A percentile compares a stretch with the other conserved stretches of the same genome.
Conservation (phyloP, 331 rosid genomes). For the Prunus yedoensis region DNA sequence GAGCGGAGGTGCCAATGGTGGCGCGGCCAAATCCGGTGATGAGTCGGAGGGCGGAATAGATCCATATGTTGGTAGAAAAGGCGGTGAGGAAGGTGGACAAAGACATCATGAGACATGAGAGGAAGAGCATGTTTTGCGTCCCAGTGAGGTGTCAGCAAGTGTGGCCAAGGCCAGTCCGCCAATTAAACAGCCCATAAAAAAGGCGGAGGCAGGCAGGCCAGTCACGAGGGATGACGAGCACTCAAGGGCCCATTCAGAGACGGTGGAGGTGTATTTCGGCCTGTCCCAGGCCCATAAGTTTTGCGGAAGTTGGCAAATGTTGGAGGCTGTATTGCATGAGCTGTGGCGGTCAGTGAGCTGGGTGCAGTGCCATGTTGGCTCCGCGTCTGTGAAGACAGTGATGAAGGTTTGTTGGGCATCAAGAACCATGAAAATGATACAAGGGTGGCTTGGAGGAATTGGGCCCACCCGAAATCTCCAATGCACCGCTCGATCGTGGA, state of each 20-base stretch:
- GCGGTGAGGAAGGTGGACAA: constrained; percentile 38
- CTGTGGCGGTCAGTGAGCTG: neutral
- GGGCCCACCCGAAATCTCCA: constrained; percentile 35
- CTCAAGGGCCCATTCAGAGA: constrained; percentile 54
- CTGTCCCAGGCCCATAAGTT: constrained; percentile 51
- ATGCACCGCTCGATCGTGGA: constrained; percentile 36
- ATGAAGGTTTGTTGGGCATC: constrained; percentile 50
- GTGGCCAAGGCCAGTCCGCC: constrained; percentile 54
- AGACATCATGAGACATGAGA: constrained; percentile 47
- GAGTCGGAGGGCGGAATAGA: constrained; percentile 46
- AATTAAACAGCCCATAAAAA: constrained; percentile 54
- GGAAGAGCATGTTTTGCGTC: constrained; percentile 60
- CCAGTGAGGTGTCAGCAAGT: constrained; percentile 53
- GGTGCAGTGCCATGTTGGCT: constrained; percentile 45
- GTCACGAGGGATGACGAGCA: constrained; percentile 30
- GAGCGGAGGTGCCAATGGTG: constrained; percentile 52
- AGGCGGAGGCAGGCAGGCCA: constrained; percentile 55
- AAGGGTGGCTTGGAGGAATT: constrained; percentile 36
- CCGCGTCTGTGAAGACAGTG: constrained; percentile 41
- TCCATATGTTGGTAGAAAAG: constrained; percentile 50
- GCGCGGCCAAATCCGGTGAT: constrained; percentile 47
- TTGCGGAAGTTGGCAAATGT: constrained; percentile 34
- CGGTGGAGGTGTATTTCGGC: constrained; percentile 30
- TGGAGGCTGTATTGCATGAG: constrained; percentile 27
- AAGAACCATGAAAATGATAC: constrained; percentile 42